phyloP scores from a whole-genome alignment of 208 protist species.

The Leishmania braziliensis region DNA sequence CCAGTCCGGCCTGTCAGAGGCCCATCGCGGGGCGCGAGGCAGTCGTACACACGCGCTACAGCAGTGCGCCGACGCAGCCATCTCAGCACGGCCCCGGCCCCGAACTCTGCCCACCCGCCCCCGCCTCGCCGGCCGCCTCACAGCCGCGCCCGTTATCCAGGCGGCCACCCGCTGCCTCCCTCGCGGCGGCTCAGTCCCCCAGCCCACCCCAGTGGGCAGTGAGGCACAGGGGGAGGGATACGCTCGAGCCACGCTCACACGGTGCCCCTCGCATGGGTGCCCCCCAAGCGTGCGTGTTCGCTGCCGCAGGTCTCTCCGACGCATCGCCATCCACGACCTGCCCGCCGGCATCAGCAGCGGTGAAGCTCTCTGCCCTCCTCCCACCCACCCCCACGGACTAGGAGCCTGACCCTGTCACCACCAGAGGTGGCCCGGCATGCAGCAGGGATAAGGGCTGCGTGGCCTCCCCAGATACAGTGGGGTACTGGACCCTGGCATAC shows the following conservation, averaged over 20 bases:
- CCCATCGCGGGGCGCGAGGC: background rate
- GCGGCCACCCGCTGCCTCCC: background rate
- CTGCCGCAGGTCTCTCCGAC: background rate
- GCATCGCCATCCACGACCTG: background rate
- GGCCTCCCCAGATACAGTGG: too few relatives aligned
- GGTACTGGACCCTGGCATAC: too few relatives aligned
- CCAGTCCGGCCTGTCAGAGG: background rate
- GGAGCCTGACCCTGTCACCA: background rate
- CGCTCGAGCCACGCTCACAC: background rate
- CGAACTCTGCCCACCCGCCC: background rate
- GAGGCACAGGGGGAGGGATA: background rate
- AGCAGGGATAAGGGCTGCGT: background rate
- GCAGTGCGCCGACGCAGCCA: background rate
- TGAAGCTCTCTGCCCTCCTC: background rate
- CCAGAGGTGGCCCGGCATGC: background rate
- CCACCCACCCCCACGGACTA: background rate
- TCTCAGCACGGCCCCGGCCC: background rate
- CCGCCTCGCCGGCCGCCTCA: background rate
- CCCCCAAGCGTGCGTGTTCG: background rate
- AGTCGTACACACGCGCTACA: background rate
- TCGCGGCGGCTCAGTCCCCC: too few relatives aligned
- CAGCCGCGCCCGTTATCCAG: background rate
- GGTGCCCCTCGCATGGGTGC: background rate
- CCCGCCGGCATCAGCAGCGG: background rate
- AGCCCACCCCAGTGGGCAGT: background rate